Evolutionary conservation across 116 monocot species (phyloP).

Genomic region (Papilionanthe hybrid): DNA sequence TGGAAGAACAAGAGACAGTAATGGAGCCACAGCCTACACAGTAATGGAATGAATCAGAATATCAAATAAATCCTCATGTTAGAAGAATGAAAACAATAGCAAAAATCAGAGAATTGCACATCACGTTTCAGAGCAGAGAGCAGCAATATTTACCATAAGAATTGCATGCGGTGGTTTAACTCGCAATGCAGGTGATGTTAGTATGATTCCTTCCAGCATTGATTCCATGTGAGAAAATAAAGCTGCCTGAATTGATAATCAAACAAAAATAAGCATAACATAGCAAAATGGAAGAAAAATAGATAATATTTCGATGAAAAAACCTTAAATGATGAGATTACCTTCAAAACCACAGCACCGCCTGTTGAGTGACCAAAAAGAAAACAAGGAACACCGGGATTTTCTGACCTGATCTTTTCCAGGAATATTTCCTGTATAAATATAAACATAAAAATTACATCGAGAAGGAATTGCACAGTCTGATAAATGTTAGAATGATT

Average conservation of each 20-base stretch:
- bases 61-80: not conserved
- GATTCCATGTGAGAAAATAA: constrained; percentile 42
- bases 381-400: constrained; percentile 81
- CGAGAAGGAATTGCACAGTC: not conserved
- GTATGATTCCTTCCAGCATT: constrained; percentile 79
- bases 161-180: constrained; percentile 95
- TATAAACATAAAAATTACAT: not conserved
- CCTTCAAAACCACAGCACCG: constrained; percentile 96
- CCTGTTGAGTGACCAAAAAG: constrained; percentile 97
- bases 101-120: too few species aligned
- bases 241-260: constrained; percentile 57
- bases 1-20: constrained; percentile 22
- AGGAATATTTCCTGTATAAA: constrained; percentile 52
- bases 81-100: not conserved
- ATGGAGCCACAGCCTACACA: not conserved
- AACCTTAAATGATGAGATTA: constrained; percentile 15
- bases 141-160: constrained; percentile 52
- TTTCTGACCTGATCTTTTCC: constrained; percentile 60
- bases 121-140: too few species aligned
- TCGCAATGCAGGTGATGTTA: constrained; percentile 91
- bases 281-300: constrained; percentile 4
- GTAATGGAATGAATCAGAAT: not conserved
- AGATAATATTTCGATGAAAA: not conserved
- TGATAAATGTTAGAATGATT: not conserved
- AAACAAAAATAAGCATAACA: not conserved